These are phyloP conservation scores for Coemansia sp. DNA, from an alignment of 192 early-diverging fungal species.

Conservation along the genomic window DNA sequence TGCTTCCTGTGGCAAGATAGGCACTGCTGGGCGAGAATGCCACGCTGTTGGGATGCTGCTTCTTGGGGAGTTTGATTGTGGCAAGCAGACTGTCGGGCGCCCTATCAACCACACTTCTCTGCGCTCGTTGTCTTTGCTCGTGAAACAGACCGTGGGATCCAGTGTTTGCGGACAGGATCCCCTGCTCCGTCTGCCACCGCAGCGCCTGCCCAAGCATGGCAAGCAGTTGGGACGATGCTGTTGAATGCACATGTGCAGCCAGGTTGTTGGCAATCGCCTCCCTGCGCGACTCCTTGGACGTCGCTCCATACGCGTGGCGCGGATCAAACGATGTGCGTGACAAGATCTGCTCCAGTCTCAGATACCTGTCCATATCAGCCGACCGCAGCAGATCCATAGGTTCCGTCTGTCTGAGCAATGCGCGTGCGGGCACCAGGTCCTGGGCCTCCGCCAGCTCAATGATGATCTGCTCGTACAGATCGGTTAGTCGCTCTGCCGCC, in stretches of 20 bases:
- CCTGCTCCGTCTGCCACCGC: slow-evolving; percentile 88
- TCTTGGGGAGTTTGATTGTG: slow-evolving; percentile 92
- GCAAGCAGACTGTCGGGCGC: slow-evolving; percentile 70
- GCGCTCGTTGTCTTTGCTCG: slow-evolving; percentile 50
- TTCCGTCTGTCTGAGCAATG: slow-evolving; percentile 85
- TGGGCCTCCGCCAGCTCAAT: slow-evolving; percentile 84
- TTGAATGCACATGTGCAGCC: slow-evolving; percentile 33
- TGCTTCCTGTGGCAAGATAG: slow-evolving; percentile 81
- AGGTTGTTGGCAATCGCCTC: slow-evolving; percentile 70
- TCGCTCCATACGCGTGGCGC: slow-evolving; percentile 43
- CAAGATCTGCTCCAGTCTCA: slow-evolving; percentile 78
- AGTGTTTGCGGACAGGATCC: slow-evolving; percentile 67
- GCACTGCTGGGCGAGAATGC: slow-evolving; percentile 85
- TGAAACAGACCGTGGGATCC: slow-evolving; percentile 77
- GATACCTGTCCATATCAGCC: slow-evolving; percentile 75
- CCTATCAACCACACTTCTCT: slow-evolving; percentile 59
- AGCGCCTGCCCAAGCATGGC: slow-evolving; percentile 83
- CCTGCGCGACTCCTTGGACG: slow-evolving; percentile 68
- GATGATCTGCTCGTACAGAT: slow-evolving; percentile 90
- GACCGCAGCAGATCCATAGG: slow-evolving; percentile 84
- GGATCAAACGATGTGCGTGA: slow-evolving; percentile 65
- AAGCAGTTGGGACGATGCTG: slow-evolving; percentile 76
- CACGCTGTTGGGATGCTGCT: slow-evolving; percentile 73
- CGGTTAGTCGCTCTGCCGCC: slow-evolving; percentile 68
- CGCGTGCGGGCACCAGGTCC: slow-evolving; percentile 81